Conservation (phyloP, 2,329 filamentous ascomycete genomes). For the Microcyclosporella mali region DNA sequence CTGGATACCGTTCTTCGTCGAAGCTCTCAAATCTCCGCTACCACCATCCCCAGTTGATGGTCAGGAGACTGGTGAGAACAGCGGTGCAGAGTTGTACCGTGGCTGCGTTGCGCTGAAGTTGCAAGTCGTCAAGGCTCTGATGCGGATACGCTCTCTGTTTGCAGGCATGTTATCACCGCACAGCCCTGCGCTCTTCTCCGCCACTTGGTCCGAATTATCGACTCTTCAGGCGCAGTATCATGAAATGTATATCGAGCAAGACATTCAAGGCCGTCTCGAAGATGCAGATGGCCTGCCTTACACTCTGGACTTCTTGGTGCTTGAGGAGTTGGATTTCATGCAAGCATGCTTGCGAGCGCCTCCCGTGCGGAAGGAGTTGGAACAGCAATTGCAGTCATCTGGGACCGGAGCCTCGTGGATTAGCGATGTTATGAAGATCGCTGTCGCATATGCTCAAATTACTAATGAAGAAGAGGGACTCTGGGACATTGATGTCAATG, state of each 20-base stretch:
- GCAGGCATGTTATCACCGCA: slow-evolving; percentile 74
- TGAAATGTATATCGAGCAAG: slow-evolving; percentile 76
- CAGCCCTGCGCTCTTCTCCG: slow-evolving; percentile 74
- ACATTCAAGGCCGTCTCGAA: slow-evolving; percentile 80
- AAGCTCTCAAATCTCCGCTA: slow-evolving; percentile 66
- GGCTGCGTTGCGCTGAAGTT: slow-evolving; percentile 81
- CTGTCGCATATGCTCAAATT: slow-evolving; percentile 81
- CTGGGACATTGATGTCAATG: slow-evolving; percentile 94
- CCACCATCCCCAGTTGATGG: slow-evolving; percentile 57
- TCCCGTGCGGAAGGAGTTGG: slow-evolving; percentile 83
- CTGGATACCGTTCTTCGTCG: slow-evolving; percentile 88
- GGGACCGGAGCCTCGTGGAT: slow-evolving; percentile 69
- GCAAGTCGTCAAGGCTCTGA: slow-evolving; percentile 82
- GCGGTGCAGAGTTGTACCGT: slow-evolving; percentile 63
- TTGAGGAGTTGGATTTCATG: slow-evolving; percentile 92
- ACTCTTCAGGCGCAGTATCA: slow-evolving; percentile 67
- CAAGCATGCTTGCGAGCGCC: slow-evolving; percentile 84
- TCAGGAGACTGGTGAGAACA: slow-evolving; percentile 52
- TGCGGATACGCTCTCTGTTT: slow-evolving; percentile 82
- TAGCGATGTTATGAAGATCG: slow-evolving; percentile 77
- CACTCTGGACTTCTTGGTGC: slow-evolving; percentile 83
- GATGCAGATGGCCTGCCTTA: slow-evolving; percentile 89
- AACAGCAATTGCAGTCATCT: slow-evolving; percentile 61
- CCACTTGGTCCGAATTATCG: slow-evolving; percentile 82
- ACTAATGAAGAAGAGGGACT: slow-evolving; percentile 87